phyloP scores from a whole-genome alignment of 805 yeast species.

The Blastobotrys parvus region DNA sequence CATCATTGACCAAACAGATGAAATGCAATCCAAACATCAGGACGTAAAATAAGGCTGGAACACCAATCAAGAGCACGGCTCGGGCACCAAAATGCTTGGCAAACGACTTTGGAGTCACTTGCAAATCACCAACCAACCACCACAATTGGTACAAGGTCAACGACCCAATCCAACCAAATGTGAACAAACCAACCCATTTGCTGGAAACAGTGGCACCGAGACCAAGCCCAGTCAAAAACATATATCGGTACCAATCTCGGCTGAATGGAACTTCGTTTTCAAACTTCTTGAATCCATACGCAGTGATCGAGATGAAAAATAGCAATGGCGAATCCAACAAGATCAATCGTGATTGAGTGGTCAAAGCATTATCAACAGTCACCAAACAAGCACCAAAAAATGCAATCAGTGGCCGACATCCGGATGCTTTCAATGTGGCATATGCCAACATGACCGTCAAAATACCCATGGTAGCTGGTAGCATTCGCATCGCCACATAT shows the following conservation, averaged over 20 bases:
- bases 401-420: slow-evolving; percentile 45
- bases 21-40: slow-evolving; percentile 53
- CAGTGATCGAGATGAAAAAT: slow-evolving; percentile 36
- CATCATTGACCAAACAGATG: slow-evolving; percentile 34
- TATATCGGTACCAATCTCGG: slow-evolving; percentile 43
- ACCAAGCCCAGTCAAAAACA: slow-evolving; percentile 39
- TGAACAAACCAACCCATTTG: slow-evolving; percentile 64
- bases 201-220: slow-evolving; percentile 53
- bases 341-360: slow-evolving; percentile 51
- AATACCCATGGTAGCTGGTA: slow-evolving; percentile 50
- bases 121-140: slow-evolving; percentile 62
- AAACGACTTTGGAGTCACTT: slow-evolving; percentile 33
- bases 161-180: slow-evolving; percentile 54
- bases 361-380: slow-evolving; percentile 55
- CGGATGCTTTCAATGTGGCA: slow-evolving; percentile 46
- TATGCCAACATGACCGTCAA: slow-evolving; percentile 44
- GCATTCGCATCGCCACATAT: slow-evolving; percentile 46
- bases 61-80: slow-evolving; percentile 34
- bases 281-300: slow-evolving; percentile 44
- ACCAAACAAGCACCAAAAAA: slow-evolving; percentile 44
- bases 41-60: slow-evolving; percentile 55
- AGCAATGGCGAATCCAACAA: slow-evolving; percentile 39
- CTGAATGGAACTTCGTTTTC: slow-evolving; percentile 40
- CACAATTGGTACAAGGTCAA: slow-evolving; percentile 49
- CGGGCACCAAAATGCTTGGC: slow-evolving; percentile 36